Percentiles rank a stretch among this genome's conserved stretches.
phyloP scores from a whole-genome alignment of 768 basidiomycete species.

The Dacryopinax primogenitus region DNA sequence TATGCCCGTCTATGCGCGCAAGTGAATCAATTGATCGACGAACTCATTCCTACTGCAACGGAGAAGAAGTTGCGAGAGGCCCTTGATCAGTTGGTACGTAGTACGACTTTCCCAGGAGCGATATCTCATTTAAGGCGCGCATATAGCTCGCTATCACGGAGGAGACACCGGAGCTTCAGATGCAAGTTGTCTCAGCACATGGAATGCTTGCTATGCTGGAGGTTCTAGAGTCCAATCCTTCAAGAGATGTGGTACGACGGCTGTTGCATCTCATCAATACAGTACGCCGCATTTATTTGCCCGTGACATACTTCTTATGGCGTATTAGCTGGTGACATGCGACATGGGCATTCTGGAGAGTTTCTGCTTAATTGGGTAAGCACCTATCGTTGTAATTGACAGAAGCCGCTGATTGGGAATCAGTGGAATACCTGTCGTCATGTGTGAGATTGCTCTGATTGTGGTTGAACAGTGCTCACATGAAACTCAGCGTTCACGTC shows the following conservation, averaged over 20 bases:
- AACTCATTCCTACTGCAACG: slow-evolving; percentile 65
- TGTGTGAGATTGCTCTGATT: neutral
- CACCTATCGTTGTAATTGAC: slow-evolving; percentile 84
- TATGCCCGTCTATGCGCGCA: slow-evolving; percentile 70
- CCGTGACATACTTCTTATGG: neutral
- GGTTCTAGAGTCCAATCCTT: slow-evolving; percentile 75
- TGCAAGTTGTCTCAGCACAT: slow-evolving; percentile 80
- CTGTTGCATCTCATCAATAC: slow-evolving; percentile 80
- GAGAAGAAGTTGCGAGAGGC: slow-evolving; percentile 74
- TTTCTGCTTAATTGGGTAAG: slow-evolving; percentile 80
- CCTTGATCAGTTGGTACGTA: slow-evolving; percentile 71
- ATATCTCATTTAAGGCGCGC: neutral
- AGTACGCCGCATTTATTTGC: slow-evolving; percentile 34
- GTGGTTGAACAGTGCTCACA: slow-evolving; percentile 13
- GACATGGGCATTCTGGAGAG: slow-evolving; percentile 85
- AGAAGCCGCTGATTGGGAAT: slow-evolving; percentile 20
- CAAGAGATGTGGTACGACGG: slow-evolving; percentile 73
- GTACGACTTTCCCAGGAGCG: neutral
- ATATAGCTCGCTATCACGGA: slow-evolving; percentile 59
- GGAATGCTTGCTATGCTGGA: slow-evolving; percentile 93
- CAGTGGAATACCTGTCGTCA: slow-evolving; percentile 8
- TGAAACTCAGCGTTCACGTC: slow-evolving; percentile 64
- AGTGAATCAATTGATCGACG: slow-evolving; percentile 76
- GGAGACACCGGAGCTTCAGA: slow-evolving; percentile 72
- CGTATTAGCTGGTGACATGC: slow-evolving; percentile 35